phyloP scores from a whole-genome alignment of 441 rosid genomes.

The Daphne laureola region DNA sequence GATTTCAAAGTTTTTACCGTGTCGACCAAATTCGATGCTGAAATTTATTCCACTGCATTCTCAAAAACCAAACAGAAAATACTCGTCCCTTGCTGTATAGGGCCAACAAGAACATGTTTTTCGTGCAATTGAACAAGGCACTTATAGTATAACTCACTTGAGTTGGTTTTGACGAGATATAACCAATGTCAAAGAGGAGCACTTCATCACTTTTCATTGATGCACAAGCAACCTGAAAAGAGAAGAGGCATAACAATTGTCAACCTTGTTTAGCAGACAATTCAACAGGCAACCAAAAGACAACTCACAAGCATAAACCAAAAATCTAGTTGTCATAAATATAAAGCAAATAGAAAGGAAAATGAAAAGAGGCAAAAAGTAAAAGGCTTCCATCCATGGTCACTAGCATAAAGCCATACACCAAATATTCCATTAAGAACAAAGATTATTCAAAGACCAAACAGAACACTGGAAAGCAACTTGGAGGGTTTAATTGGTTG shows the following conservation, averaged over 20 bases:
- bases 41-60: no score
- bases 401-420: not conserved
- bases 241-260: not conserved
- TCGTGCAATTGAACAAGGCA: slow-evolving; percentile 7
- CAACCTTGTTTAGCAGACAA: not conserved
- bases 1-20: no score
- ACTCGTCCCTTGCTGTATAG: no score
- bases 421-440: no score
- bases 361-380: no score
- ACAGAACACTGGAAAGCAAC: no score
- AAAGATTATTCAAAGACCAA: no score
- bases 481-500: not conserved
- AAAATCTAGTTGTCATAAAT: not conserved
- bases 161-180: slow-evolving; percentile 60
- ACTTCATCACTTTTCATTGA: slow-evolving; percentile 54
- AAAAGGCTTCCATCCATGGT: not conserved
- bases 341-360: no score
- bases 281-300: slow-evolving; percentile 1
- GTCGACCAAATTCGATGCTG: no score
- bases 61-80: no score
- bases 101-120: not conserved
- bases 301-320: not conserved
- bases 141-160: slow-evolving; percentile 41
- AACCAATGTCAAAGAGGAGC: slow-evolving; percentile 67
- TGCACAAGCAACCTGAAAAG: slow-evolving; percentile 66